Percentiles rank a stretch among this genome's conserved stretches.
These are phyloP conservation scores for Aureobasidium sp. DNA, from an alignment of 2,329 filamentous ascomycete genomes.

Conservation along the genomic window DNA sequence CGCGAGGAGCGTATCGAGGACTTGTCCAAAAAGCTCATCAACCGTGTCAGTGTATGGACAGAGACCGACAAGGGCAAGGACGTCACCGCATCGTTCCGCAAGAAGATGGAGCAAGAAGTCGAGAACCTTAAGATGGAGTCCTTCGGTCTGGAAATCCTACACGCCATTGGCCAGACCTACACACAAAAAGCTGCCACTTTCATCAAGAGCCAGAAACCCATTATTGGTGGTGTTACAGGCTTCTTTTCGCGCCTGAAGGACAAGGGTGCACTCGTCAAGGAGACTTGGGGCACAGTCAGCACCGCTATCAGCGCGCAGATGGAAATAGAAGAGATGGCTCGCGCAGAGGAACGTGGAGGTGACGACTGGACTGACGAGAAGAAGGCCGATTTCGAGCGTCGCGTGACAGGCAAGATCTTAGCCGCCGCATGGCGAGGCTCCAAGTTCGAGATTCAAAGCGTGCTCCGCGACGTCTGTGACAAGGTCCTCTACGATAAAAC, in stretches of 20 bases:
- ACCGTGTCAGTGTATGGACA: constrained; percentile 90
- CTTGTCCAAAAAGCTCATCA: constrained; percentile 74
- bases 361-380: constrained; percentile 99
- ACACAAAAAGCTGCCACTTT: constrained; percentile 78
- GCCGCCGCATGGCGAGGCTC: constrained; percentile 93
- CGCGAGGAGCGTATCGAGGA: constrained; percentile 86
- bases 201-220: constrained; percentile 91
- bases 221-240: constrained; percentile 71
- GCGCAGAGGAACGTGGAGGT: constrained; percentile 86
- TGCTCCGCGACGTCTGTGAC: constrained; percentile 91
- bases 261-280: constrained; percentile 93
- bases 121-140: constrained; percentile 99
- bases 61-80: constrained; percentile 87
- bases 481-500: constrained; percentile 72
- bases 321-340: constrained; percentile 98
- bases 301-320: constrained; percentile 95
- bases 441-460: constrained; percentile 97
- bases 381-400: constrained; percentile 89
- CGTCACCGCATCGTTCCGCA: constrained; percentile 82
- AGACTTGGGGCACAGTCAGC: constrained; percentile 96
- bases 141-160: constrained; percentile 91
- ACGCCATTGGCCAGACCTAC: constrained; percentile 90
- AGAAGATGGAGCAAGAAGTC: constrained; percentile 89
- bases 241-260: constrained; percentile 94
- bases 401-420: constrained; percentile 95